Conservation (phyloP, 768 basidiomycete genomes). For the Tulasnella sp. region DNA sequence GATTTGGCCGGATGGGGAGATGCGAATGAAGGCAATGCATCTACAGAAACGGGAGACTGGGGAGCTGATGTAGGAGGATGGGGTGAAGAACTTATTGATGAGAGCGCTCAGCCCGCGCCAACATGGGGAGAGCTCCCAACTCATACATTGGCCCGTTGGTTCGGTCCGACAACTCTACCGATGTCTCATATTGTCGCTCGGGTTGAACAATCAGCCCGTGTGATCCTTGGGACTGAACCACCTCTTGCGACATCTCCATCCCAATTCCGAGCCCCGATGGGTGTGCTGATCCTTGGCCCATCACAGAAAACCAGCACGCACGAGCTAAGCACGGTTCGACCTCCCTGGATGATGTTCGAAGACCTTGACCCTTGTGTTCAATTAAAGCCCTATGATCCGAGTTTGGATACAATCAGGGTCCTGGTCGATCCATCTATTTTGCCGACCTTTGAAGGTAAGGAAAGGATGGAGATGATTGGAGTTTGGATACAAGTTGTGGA, state of each 20-base stretch:
- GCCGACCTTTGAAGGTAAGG: conserved; percentile 1
- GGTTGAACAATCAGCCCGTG: conserved; percentile 1
- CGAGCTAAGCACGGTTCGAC: neutral
- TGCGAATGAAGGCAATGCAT: neutral
- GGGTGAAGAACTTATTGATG: neutral
- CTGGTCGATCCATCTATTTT: neutral
- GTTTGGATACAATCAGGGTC: conserved; percentile 3
- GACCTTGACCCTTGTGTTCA: neutral
- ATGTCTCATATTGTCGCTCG: neutral
- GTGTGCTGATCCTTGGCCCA: neutral
- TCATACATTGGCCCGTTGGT: neutral
- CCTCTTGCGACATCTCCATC: conserved; percentile 7
- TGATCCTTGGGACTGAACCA: neutral
- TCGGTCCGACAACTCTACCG: neutral
- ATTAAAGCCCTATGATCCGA: conserved; percentile 3
- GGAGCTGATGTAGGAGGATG: neutral
- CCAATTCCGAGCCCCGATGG: conserved; percentile 8
- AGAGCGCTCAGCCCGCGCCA: neutral
- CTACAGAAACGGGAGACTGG: neutral
- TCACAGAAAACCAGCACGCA: neutral
- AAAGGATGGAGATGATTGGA: conserved; percentile 9
- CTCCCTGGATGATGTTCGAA: conserved; percentile 2
- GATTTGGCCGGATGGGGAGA: neutral
- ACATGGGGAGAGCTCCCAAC: neutral
- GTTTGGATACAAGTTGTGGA: conserved; percentile 12